phyloP scores from a whole-genome alignment of 257 asterid species.

The Phtheirospermum japonicum region DNA sequence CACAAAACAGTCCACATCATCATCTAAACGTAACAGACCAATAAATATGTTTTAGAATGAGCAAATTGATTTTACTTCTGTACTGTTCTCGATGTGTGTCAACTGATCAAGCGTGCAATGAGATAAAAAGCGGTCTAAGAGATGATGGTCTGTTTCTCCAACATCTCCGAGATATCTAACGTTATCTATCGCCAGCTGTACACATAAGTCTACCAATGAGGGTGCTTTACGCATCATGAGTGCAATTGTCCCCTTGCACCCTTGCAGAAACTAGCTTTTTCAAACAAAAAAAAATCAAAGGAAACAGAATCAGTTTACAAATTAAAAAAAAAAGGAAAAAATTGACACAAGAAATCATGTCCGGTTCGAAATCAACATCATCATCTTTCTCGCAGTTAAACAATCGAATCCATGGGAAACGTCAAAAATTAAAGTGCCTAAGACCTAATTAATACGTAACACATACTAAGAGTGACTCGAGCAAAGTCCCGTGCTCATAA shows the following conservation, averaged over 20 bases:
- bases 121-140: slow-evolving; percentile 71
- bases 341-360: slow-evolving; percentile 8
- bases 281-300: neutral
- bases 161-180: slow-evolving; percentile 83
- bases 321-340: too few species aligned
- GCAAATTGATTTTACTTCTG: slow-evolving; percentile 45
- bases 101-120: slow-evolving; percentile 81
- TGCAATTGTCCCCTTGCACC: slow-evolving; percentile 27
- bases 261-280: slow-evolving; percentile 18
- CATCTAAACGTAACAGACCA: slow-evolving; percentile 10
- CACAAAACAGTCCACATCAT: slow-evolving; percentile 5
- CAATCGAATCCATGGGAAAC: neutral
- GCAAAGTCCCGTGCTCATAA: neutral
- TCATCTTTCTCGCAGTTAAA: neutral
- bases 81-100: slow-evolving; percentile 63
- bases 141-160: slow-evolving; percentile 72
- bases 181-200: slow-evolving; percentile 64
- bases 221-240: slow-evolving; percentile 43
- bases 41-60: slow-evolving; percentile 1
- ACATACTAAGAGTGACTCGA: too few species aligned
- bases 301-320: slow-evolving; percentile 5
- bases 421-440: neutral
- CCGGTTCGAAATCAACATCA: neutral
- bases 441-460: neutral
- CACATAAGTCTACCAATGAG: slow-evolving; percentile 76